Conservation (phyloP, 306 rosid species). For the Cyamopsis tetragonoloba region DNA sequence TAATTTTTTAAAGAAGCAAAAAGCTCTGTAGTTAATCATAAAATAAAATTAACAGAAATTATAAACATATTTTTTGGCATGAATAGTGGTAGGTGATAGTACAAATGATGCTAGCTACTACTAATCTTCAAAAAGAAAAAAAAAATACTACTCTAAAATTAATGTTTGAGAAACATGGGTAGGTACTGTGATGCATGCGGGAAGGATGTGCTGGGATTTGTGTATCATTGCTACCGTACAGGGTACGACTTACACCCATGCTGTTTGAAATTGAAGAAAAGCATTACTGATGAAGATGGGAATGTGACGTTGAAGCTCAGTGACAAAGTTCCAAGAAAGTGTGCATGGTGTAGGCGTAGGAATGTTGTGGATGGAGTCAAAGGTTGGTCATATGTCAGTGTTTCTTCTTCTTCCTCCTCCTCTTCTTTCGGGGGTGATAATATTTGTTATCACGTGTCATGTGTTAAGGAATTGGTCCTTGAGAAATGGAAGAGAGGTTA, state of each 20-base stretch:
- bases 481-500: slow-evolving; percentile 36
- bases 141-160: too few species aligned
- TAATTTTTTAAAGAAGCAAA: too few species aligned
- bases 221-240: slow-evolving; percentile 28
- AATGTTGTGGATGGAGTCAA: not conserved
- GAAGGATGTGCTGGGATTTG: slow-evolving; percentile 42
- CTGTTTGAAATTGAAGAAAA: slow-evolving; percentile 28
- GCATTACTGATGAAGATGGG: slow-evolving; percentile 23
- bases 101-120: too few species aligned
- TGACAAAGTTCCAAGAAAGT: slow-evolving; percentile 18
- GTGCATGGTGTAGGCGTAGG: slow-evolving; percentile 32
- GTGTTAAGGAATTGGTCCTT: slow-evolving; percentile 40
- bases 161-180: too few species aligned
- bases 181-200: slow-evolving; percentile 51
- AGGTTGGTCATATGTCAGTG: slow-evolving; percentile 52
- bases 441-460: slow-evolving; percentile 37
- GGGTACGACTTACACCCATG: slow-evolving; percentile 39
- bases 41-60: too few species aligned
- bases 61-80: too few species aligned
- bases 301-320: not conserved
- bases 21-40: too few species aligned
- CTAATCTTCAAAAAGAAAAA: too few species aligned
- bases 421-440: not conserved
- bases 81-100: too few species aligned
- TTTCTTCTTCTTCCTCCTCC: too few species aligned